Conservation (phyloP, 306 rosid genomes). For the Datisca glomerata region DNA sequence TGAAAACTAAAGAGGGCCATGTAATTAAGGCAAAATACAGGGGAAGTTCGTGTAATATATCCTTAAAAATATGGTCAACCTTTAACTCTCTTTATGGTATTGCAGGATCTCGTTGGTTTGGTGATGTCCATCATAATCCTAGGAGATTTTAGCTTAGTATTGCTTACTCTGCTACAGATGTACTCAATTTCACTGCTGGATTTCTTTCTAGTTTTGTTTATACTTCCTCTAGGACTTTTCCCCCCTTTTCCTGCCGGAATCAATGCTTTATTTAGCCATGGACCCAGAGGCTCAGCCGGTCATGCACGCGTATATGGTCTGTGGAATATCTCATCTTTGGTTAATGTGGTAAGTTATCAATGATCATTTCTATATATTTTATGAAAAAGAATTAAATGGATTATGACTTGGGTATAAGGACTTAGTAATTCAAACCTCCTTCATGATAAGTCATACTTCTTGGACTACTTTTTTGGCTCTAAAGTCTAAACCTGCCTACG, state of each 20-base stretch:
- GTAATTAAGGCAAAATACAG: too few species aligned
- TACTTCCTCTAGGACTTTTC: constrained; percentile 73
- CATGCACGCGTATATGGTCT: constrained; percentile 85
- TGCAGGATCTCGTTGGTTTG: constrained; percentile 94
- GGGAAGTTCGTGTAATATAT: too few species aligned
- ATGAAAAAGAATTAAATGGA: not conserved
- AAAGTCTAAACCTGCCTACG: too few species aligned
- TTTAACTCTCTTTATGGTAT: too few species aligned
- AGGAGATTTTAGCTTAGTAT: constrained; percentile 81
- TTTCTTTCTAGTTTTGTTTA: constrained; percentile 60
- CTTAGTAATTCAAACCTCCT: too few species aligned
- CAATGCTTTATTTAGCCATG: constrained; percentile 90
- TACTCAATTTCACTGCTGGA: constrained; percentile 58
- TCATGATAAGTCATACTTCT: too few species aligned
- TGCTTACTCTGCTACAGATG: constrained; percentile 77
- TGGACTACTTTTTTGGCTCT: too few species aligned
- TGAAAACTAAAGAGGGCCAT: too few species aligned
- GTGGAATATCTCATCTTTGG: constrained; percentile 92
- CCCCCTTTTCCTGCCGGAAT: constrained; percentile 93
- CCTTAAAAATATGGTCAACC: too few species aligned
- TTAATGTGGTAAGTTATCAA: constrained; percentile 73
- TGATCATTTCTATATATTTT: not conserved
- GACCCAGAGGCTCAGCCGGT: constrained; percentile 85
- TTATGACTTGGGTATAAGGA: not conserved
- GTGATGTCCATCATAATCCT: constrained; percentile 61